phyloP scores from a whole-genome alignment of 2,329 filamentous ascomycete species.

The Rutstroemia sp. region DNA sequence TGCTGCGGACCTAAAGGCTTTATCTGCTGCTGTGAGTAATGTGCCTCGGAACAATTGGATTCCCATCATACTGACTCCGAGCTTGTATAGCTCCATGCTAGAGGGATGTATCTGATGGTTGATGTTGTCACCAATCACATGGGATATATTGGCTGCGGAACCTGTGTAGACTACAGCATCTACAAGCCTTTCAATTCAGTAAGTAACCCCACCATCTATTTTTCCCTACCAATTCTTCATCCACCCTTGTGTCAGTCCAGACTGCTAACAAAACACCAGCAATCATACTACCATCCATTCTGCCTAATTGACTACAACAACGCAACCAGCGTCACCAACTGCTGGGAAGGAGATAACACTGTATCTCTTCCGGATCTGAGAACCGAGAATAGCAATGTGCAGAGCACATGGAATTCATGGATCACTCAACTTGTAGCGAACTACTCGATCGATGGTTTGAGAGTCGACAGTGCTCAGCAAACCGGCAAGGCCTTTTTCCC shows the following conservation, averaged over 20 bases:
- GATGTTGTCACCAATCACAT: slow-evolving; percentile 46
- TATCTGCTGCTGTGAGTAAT: slow-evolving; percentile 34
- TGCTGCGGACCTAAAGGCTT: slow-evolving; percentile 37
- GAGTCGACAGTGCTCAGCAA: slow-evolving; percentile 42
- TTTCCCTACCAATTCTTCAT: slow-evolving; percentile 7
- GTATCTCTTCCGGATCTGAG: slow-evolving; percentile 26
- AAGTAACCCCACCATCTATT: neutral
- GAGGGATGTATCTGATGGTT: slow-evolving; percentile 41
- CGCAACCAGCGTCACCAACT: slow-evolving; percentile 23
- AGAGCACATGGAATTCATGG: slow-evolving; percentile 22
- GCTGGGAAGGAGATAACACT: slow-evolving; percentile 26
- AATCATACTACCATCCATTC: slow-evolving; percentile 30
- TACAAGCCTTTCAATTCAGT: slow-evolving; percentile 35
- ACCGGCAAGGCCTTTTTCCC: slow-evolving; percentile 47
- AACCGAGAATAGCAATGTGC: slow-evolving; percentile 23
- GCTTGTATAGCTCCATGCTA: slow-evolving; percentile 27
- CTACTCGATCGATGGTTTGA: slow-evolving; percentile 40
- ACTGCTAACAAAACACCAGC: neutral
- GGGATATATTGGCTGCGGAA: slow-evolving; percentile 27
- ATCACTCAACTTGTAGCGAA: slow-evolving; percentile 22
- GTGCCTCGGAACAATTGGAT: neutral
- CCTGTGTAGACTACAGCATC: slow-evolving; percentile 32
- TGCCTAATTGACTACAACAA: slow-evolving; percentile 32
- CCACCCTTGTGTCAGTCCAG: neutral
- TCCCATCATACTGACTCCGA: neutral